phyloP scores from a whole-genome alignment of 306 rosid species.

The Hippophae rhamnoides region DNA sequence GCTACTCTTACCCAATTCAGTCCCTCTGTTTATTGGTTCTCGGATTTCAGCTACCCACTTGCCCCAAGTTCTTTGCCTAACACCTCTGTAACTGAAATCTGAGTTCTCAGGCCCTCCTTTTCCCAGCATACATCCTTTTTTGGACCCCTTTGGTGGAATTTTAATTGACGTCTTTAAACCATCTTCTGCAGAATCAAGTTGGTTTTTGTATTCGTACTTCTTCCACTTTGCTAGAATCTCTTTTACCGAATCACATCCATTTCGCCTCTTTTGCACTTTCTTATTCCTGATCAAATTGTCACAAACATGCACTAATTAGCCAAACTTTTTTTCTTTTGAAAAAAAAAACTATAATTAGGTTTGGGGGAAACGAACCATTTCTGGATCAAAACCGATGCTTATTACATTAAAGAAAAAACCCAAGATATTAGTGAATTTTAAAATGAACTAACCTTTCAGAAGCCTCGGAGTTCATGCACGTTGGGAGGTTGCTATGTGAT shows the following conservation, averaged over 20 bases:
- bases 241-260: constrained; percentile 36
- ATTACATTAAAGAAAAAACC: too few relatives aligned
- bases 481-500: too few relatives aligned
- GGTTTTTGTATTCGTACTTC: constrained; percentile 31
- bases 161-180: constrained; percentile 24
- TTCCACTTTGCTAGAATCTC: constrained; percentile 62
- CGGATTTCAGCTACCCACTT: constrained; percentile 93
- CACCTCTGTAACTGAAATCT: constrained; percentile 62
- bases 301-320: background rate
- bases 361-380: background rate
- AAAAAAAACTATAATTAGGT: background rate
- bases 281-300: constrained; percentile 32
- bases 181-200: constrained; percentile 22
- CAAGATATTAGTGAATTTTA: background rate
- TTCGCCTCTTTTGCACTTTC: constrained; percentile 40
- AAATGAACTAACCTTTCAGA: too few relatives aligned
- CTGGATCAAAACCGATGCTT: too few relatives aligned
- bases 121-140: constrained; percentile 81
- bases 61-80: constrained; percentile 89
- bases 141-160: constrained; percentile 63
- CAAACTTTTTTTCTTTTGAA: background rate
- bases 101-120: constrained; percentile 96
- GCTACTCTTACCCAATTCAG: constrained; percentile 23
- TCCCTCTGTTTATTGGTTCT: constrained; percentile 35
- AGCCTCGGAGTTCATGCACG: too few relatives aligned